Conservation (phyloP, 768 basidiomycete species). For the Lenzites betulinus region DNA sequence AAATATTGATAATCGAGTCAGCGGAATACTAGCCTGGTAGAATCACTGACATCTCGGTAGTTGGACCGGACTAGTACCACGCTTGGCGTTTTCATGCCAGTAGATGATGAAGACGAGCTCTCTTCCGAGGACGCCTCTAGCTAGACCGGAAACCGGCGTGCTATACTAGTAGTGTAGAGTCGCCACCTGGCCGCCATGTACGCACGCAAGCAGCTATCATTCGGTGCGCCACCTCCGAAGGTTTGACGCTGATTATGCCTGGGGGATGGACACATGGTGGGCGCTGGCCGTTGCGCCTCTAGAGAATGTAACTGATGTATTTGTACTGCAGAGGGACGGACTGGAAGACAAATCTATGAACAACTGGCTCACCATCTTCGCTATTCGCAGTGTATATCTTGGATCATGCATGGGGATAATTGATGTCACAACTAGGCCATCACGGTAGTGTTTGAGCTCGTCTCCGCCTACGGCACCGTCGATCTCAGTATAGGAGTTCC, state of each 20-base stretch:
- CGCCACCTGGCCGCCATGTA: conserved; percentile 81
- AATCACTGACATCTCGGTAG: no score
- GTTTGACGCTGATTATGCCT: background rate
- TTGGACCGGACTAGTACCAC: no score
- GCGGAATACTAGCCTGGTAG: no score
- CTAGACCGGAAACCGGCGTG: conserved; percentile 49
- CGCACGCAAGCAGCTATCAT: conserved; percentile 85
- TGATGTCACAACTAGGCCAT: background rate
- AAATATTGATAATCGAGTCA: no score
- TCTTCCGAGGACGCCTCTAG: conserved; percentile 43
- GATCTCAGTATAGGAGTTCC: conserved; percentile 89
- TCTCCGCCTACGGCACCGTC: conserved; percentile 87
- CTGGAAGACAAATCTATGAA: conserved; percentile 54
- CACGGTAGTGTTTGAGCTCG: conserved; percentile 79
- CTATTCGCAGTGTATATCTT: conserved; percentile 63
- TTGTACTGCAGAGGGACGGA: conserved; percentile 49
- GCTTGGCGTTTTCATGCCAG: conserved; percentile 75
- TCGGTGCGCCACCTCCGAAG: conserved; percentile 54
- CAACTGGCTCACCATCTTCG: conserved; percentile 84
- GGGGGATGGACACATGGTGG: conserved; percentile 91
- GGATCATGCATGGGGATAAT: background rate
- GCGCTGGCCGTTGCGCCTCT: conserved; percentile 71
- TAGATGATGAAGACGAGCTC: conserved; percentile 33
- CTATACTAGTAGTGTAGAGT: conserved; percentile 73
- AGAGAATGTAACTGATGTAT: background rate